phyloP scores from a whole-genome alignment of 768 basidiomycete genomes.

The Trametes villosa region DNA sequence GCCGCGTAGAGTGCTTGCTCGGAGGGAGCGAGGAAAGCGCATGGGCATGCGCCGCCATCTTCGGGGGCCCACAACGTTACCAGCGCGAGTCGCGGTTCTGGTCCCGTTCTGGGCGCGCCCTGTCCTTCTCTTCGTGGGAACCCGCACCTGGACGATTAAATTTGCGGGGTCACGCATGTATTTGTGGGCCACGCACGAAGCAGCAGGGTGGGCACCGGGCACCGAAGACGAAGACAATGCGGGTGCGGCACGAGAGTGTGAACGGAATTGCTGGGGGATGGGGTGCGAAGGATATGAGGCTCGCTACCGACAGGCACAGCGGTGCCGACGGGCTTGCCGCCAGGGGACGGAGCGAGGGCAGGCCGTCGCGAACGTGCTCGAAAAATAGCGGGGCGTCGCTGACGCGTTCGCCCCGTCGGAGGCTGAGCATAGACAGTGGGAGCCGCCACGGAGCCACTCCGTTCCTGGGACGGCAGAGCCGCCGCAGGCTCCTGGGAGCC shows the following conservation, averaged over 20 bases:
- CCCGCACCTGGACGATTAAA: no score
- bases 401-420: background rate
- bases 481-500: conserved; percentile 12
- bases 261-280: no score
- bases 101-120: conserved; percentile 4
- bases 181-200: no score
- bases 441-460: conserved; percentile 4
- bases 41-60: conserved; percentile 3
- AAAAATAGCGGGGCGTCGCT: background rate
- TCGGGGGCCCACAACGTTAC: conserved; percentile 13
- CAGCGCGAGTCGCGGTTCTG: no score
- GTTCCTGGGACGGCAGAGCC: conserved; percentile 16
- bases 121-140: no score
- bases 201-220: no score
- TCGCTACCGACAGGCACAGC: conserved; percentile 2
- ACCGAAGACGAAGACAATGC: no score
- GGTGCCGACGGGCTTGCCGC: background rate
- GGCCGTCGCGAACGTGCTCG: background rate
- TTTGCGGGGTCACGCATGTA: no score
- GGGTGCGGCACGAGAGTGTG: no score
- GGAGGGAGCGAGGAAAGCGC: background rate
- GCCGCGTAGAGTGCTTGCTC: background rate
- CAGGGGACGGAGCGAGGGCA: conserved; percentile 1
- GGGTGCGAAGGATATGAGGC: background rate
- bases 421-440: conserved; percentile 15